Evolutionary conservation across 441 rosid species (phyloP), one percentile per base, ranked within the genome.

Genomic region (Raphanus hybrid): DNA sequence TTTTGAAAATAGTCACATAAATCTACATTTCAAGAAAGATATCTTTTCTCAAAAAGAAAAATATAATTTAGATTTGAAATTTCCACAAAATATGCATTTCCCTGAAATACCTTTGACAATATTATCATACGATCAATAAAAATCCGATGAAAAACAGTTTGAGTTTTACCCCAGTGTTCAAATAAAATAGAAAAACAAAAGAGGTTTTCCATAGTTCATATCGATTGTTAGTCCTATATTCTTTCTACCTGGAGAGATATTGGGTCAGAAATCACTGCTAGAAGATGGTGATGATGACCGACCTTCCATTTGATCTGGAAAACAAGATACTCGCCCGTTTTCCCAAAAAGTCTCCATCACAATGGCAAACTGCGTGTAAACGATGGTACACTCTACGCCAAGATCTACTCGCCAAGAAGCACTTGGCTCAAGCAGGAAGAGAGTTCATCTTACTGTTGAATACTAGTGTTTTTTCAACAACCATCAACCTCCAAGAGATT

Each of bases 381-480:
- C 12, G 39, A 23, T 70, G 74, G 74, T 55, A 69, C 62, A 10
- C 35, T 55, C 20, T 35, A 39, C 63, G 41, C 55, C 61, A 26
- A 59, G 73, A 57, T 69, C 64, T 14, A 1, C 63, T 70, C 14
- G 55, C 29, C 14, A 15, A 70, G 74, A 58, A 26, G 14, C 45
- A 39, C 15, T 8, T 23, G 8, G 55, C 26, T 23, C 62, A 41
- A 37, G 7, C 64, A 55, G 64, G 32, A 34, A 18, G 20, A 11
- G 73, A 69, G 64, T 12, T 57, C 5, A 12, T 69, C 52, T 35
- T 69, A 9, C 6, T 29, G 45, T 29, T 41, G 55, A 9, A 52
- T 14, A 1, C 1, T 37, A 59, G 12, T n/a, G 54, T 69, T 55
- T 52, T 16, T 69, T 18, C 52, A 11, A 55, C 43, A 5, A 11